Conservation (phyloP, 371 early-diverging fungal genomes). For the Zychaea mexicana region DNA sequence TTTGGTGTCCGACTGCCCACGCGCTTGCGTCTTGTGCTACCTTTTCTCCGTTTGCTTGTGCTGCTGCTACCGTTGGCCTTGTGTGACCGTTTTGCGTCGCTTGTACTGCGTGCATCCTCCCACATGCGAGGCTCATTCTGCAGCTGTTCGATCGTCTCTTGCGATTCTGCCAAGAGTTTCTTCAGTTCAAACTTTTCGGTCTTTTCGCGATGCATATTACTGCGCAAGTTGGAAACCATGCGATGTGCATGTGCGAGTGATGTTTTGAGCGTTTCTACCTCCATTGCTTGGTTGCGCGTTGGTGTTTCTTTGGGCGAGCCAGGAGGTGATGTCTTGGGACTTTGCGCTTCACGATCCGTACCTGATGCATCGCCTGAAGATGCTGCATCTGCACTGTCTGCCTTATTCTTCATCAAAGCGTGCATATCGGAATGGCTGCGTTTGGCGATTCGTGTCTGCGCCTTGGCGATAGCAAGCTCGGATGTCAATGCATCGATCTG, state of each 20-base stretch:
- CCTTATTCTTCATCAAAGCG: neutral
- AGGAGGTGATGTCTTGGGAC: conserved; percentile 13
- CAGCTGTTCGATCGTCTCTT: conserved; percentile 65
- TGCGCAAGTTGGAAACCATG: conserved; percentile 52
- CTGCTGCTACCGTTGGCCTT: neutral
- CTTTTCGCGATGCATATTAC: conserved; percentile 50
- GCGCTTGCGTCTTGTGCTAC: conserved; percentile 9
- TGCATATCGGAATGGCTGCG: conserved; percentile 11
- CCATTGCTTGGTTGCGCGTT: conserved; percentile 34
- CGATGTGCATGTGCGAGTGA: conserved; percentile 52
- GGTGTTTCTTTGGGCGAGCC: conserved; percentile 21
- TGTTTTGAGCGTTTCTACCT: conserved; percentile 49
- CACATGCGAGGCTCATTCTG: conserved; percentile 43
- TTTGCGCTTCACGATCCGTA: neutral
- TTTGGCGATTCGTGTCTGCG: conserved; percentile 27
- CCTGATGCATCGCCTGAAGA: neutral
- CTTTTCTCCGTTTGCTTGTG: neutral
- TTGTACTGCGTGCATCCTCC: conserved; percentile 14
- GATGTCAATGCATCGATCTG: conserved; percentile 61
- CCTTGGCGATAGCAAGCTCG: conserved; percentile 52
- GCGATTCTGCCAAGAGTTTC: conserved; percentile 64
- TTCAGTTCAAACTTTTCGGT: conserved; percentile 62
- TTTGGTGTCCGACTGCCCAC: conserved; percentile 1
- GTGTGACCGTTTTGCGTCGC: neutral
- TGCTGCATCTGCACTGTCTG: neutral